A percentile compares a stretch with the other conserved stretches of the same genome.
phyloP scores from a whole-genome alignment of 805 yeast species.

The Kurtzmaniella fragi region DNA sequence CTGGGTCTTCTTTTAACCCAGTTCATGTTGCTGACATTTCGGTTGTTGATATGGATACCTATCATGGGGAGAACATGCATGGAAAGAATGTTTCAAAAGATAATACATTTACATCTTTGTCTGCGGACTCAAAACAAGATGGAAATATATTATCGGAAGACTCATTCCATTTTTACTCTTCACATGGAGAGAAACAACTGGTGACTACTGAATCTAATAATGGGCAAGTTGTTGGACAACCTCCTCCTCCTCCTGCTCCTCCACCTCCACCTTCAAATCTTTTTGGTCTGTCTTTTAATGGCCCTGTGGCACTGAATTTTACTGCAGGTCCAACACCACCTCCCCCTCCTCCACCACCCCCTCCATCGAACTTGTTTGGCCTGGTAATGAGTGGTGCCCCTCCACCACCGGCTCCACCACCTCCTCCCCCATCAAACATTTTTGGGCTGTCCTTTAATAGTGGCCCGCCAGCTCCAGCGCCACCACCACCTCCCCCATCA shows the following conservation, averaged over 20 bases:
- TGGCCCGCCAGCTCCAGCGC: conserved; percentile 13
- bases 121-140: too few species aligned
- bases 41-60: too few species aligned
- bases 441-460: conserved; percentile 1
- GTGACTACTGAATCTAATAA: too few species aligned
- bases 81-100: background rate
- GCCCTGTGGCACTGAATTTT: background rate
- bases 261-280: conserved; percentile 12
- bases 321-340: conserved; percentile 8
- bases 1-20: too few species aligned
- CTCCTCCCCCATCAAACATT: conserved; percentile 11
- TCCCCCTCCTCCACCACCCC: conserved; percentile 15
- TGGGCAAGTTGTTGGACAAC: too few species aligned
- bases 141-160: too few species aligned
- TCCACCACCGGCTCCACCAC: conserved; percentile 15
- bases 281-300: conserved; percentile 1
- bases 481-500: conserved; percentile 11
- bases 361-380: conserved; percentile 3
- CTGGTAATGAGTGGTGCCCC: conserved; percentile 2
- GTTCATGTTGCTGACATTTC: too few species aligned
- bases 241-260: conserved; percentile 9
- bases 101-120: too few species aligned
- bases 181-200: too few species aligned
- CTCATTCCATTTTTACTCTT: too few species aligned
- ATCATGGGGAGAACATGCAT: too few species aligned